Evolutionary conservation across 2,329 filamentous ascomycete genomes (phyloP).

Genomic region (Arthroderma sp.): DNA sequence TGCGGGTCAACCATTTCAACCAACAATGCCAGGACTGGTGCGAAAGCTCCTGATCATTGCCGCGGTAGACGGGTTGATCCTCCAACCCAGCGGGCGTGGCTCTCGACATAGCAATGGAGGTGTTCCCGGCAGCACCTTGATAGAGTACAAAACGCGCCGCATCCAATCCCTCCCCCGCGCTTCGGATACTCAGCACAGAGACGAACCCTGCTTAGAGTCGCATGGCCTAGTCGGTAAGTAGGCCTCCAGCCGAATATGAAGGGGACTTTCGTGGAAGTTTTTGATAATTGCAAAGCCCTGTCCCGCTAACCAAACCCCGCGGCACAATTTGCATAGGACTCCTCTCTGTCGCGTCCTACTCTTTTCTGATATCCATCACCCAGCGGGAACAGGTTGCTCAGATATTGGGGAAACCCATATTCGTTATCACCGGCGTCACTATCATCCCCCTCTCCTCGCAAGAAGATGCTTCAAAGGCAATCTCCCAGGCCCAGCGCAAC

Average conservation of each 20-base stretch:
- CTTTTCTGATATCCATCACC: constrained; percentile 78
- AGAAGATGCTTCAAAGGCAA: constrained; percentile 57
- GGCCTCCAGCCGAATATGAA: too few relatives aligned
- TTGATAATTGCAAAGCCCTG: too few relatives aligned
- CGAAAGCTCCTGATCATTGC: constrained; percentile 72
- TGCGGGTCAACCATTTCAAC: not conserved
- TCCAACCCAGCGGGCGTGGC: constrained; percentile 54
- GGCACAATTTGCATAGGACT: constrained; percentile 47
- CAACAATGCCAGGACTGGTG: constrained; percentile 58
- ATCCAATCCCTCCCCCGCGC: constrained; percentile 35
- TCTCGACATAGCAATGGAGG: constrained; percentile 37
- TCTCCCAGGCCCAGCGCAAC: constrained; percentile 30
- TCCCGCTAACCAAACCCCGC: too few relatives aligned
- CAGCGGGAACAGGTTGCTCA: constrained; percentile 79
- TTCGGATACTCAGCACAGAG: constrained; percentile 17
- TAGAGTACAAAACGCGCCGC: constrained; percentile 53
- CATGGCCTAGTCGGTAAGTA: constrained; percentile 45
- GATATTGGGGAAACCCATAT: constrained; percentile 68
- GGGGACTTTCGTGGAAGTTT: not conserved
- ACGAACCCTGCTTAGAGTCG: constrained; percentile 32
- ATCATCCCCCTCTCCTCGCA: constrained; percentile 77
- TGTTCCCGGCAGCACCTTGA: constrained; percentile 32
- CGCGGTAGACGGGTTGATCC: constrained; percentile 66
- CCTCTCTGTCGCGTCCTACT: constrained; percentile 65
- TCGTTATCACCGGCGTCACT: constrained; percentile 76